Evolutionary conservation across 1,284 basidiomycete species (phyloP), one percentile per base, ranked within the genome.

Genomic region (Boletus putidus): DNA sequence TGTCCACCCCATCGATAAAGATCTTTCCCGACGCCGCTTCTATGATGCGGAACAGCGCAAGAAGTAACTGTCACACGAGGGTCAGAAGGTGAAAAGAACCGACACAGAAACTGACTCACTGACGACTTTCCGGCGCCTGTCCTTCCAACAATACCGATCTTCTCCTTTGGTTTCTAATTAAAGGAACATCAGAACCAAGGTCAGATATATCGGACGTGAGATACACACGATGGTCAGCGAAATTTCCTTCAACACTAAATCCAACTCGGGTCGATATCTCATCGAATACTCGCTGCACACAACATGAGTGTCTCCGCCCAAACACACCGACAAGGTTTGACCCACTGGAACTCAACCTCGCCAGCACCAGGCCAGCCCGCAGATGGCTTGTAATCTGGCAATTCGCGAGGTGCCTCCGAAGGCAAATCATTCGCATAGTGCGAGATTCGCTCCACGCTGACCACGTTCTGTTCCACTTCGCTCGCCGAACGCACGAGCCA

Each of bases 91-190:
- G 20, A 0, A 33, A 40, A 1, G 15, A 1, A 33, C 0, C 15
- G 29, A 15, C 6, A 14, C 36, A 18, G 9, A 54, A 39, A 65
- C 1, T 9, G 33, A 49, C 86, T 79, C 59, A 95, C 82, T 5
- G 90, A 91, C 31, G 87, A 91, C 76, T 97, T 97, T 61, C 95
- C 95, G n/a, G 93, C 91, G 2, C 96, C 94, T 1, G 96, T 98
- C 60, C 95, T 78, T 3, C 95, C 95, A 67, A 87, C 88, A 6
- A 96, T 82, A 23, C 93, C 94, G 50, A 97, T 84, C 65, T 92
- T 92, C 71, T 96, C 91, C 49, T 83, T 84, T 1, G 91, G 82
- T 70, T 87, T 77, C 86, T 88, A 55, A 36, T 25, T 14, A 8
- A 37, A 14, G 14, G 56, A 20, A 43, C 33, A 42, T 63, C 40